Conservation (phyloP, 257 asterid species). For the Nemophila menziesii region DNA sequence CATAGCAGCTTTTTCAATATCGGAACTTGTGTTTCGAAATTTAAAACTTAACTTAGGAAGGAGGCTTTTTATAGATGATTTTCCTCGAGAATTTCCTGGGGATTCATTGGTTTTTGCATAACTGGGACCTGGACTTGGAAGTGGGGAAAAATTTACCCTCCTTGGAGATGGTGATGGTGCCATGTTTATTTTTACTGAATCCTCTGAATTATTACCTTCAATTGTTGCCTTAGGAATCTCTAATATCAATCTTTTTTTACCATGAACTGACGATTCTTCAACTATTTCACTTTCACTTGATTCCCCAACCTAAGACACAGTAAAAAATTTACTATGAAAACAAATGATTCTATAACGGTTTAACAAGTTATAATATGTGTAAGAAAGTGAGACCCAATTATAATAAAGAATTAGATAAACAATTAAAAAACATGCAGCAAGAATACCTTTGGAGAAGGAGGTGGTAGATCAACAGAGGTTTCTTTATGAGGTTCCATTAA, state of each 20-base stretch:
- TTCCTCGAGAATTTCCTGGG: slow-evolving; percentile 40
- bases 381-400: slow-evolving; percentile 3
- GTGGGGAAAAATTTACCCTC: slow-evolving; percentile 71
- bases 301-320: slow-evolving; percentile 36
- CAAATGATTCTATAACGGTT: too few relatives aligned
- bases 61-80: slow-evolving; percentile 42
- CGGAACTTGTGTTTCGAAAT: slow-evolving; percentile 45
- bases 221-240: slow-evolving; percentile 28
- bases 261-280: slow-evolving; percentile 31
- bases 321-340: background rate
- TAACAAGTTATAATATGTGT: too few relatives aligned
- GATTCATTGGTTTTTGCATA: slow-evolving; percentile 33
- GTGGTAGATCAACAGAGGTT: slow-evolving; percentile 9
- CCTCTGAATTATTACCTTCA: slow-evolving; percentile 30
- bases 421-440: background rate
- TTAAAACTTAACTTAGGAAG: slow-evolving; percentile 76
- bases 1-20: slow-evolving; percentile 68
- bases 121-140: slow-evolving; percentile 68
- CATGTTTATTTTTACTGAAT: slow-evolving; percentile 41
- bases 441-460: slow-evolving; percentile 10
- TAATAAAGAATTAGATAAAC: background rate
- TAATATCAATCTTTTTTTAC: slow-evolving; percentile 15
- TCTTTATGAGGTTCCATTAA: slow-evolving; percentile 42
- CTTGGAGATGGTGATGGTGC: slow-evolving; percentile 70
- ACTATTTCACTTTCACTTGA: slow-evolving; percentile 76